A percentile compares a stretch with the other conserved stretches of the same genome.
These are phyloP conservation scores for Monilinia fructigena DNA, from an alignment of 2,329 filamentous ascomycete genomes.

Conservation along the genomic window DNA sequence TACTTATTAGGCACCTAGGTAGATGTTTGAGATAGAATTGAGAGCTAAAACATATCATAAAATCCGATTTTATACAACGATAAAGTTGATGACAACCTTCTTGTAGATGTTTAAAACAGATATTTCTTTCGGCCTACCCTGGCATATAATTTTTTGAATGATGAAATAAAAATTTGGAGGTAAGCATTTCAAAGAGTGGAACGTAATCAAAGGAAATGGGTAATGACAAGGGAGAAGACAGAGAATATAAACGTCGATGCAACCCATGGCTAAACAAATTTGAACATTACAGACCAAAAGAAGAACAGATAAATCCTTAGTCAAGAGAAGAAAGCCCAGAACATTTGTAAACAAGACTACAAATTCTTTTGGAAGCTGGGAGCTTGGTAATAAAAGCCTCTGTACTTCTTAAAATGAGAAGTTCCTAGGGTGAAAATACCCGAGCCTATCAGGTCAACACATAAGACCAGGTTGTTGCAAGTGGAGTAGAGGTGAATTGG, in stretches of 20 bases:
- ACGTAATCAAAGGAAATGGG: neutral
- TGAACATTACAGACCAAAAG: neutral
- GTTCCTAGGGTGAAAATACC: neutral
- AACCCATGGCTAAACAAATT: neutral
- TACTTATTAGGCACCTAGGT: constrained; percentile 6
- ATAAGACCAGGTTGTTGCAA: neutral
- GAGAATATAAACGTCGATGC: no score
- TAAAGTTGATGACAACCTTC: neutral
- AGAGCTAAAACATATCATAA: neutral
- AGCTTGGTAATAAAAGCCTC: no score
- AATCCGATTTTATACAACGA: neutral
- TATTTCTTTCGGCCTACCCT: neutral
- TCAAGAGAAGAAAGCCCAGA: neutral
- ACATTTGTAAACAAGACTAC: no score
- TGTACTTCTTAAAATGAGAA: neutral
- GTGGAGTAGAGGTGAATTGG: neutral
- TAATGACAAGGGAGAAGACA: neutral
- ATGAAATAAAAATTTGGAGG: neutral
- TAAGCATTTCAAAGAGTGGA: neutral
- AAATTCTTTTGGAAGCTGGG: no score
- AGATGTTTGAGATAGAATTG: constrained; percentile 11
- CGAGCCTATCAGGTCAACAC: neutral
- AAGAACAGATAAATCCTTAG: neutral
- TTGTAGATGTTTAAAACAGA: neutral
- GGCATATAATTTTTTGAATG: neutral